Evolutionary conservation across 441 rosid genomes (phyloP).

Genomic region (Breynia disticha): DNA sequence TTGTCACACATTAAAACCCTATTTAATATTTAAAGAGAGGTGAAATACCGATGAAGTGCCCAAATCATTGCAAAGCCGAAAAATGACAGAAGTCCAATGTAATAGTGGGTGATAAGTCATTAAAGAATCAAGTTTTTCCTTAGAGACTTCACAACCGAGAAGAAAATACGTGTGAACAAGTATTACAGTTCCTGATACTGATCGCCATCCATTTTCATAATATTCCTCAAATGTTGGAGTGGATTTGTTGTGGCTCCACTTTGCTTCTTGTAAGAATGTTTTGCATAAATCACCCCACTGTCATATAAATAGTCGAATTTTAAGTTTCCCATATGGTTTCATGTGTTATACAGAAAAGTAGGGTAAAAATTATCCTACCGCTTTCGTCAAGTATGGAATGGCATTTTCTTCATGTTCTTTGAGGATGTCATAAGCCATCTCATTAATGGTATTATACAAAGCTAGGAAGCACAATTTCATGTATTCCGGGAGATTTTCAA

Average conservation of each 20-base stretch:
- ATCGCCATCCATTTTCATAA: constrained; percentile 28
- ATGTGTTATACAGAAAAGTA: background rate
- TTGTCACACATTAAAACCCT: no score
- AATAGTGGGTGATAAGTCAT: constrained; percentile 16
- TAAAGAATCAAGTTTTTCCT: background rate
- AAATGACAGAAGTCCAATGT: constrained; percentile 24
- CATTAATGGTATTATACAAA: constrained; percentile 10
- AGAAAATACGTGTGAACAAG: constrained; percentile 28
- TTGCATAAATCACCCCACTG: constrained; percentile 20
- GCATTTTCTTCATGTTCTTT: constrained; percentile 9
- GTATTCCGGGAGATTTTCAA: constrained; percentile 19
- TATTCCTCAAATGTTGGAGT: constrained; percentile 19
- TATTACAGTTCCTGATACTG: constrained; percentile 27
- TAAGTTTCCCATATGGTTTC: background rate
- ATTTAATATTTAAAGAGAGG: no score
- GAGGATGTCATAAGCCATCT: constrained; percentile 14
- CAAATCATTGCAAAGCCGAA: constrained; percentile 30
- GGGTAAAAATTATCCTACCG: constrained; percentile 1
- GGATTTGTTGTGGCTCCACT: constrained; percentile 11
- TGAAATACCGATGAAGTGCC: constrained; percentile 22
- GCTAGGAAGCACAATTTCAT: constrained; percentile 24
- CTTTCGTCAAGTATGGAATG: constrained; percentile 10
- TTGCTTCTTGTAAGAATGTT: constrained; percentile 19
- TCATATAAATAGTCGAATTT: background rate
- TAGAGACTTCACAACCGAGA: background rate